Base-by-base conservation (phyloP, 176 grass and related monocot genomes). In the Carex pumila region DNA sequence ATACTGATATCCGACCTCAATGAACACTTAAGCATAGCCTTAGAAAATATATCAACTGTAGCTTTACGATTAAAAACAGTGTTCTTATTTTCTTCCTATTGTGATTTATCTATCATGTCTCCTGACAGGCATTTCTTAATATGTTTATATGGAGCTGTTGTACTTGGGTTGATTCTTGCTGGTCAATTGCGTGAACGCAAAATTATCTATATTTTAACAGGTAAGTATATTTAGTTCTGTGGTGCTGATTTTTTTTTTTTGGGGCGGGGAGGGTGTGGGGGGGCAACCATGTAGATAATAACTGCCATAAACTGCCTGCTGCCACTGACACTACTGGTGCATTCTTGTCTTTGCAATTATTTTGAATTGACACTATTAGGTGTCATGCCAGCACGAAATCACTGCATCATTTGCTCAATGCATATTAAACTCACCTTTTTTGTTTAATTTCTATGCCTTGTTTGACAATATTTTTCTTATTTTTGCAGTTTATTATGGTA, bases 401-500 rank as follows among this genome's bases (percentile, higher is more conserved):
- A 50, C 43, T 73, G n/a, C 19, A 73, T 73, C 43, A 73, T 73
- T 43, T 65, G 32, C 41, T 13, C 45, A 72, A 36, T 34, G 61
- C 67, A 61, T 29, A 67, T 77, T 59, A 61, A 25, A 54, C 21
- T 79, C 50, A 53, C 39, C 49, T 82, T n/a, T 57, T 66, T 57
- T 79, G 68, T 36, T 70, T 7, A 34, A 62, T 68, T 62, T 72
- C 10, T 62, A 65, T 77, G 61, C 85, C 68, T 22, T 85, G 47
- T 82, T 25, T 88, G 82, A 80, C 67, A 61, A 84, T 13, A 3
- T 45, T 0, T 52, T 47, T 12, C 47, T 77, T 67, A 7, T 62
- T 73, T 87, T 88, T 47, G 52, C 96, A 99, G 96, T 87, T 85
- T 95, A 99, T 88, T 99, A 99, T 81, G 88, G 96, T 68, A 71